These are phyloP conservation scores for Nakazawaea molendinolei DNA, from an alignment of 805 yeast species.

Conservation along the genomic window DNA sequence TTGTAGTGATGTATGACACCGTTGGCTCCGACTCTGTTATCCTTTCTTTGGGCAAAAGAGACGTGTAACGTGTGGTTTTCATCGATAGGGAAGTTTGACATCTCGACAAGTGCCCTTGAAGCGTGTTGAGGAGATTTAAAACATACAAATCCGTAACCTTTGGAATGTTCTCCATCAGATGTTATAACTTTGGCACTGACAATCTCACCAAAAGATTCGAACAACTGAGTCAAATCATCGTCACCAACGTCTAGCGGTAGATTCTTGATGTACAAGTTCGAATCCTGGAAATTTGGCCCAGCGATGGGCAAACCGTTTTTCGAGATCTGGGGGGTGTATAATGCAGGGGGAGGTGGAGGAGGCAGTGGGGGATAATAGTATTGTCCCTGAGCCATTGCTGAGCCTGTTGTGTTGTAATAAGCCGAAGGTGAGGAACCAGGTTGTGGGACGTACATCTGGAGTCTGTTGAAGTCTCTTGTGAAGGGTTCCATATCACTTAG, in stretches of 20 bases:
- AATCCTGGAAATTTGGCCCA: slow-evolving; percentile 51
- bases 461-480: slow-evolving; percentile 7
- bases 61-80: slow-evolving; percentile 53
- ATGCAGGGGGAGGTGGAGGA: slow-evolving; percentile 11
- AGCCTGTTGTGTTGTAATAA: background rate
- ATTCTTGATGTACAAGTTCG: slow-evolving; percentile 67
- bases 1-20: slow-evolving; percentile 28
- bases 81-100: slow-evolving; percentile 43
- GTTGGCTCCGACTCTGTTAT: slow-evolving; percentile 35
- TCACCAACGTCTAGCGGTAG: slow-evolving; percentile 52
- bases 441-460: slow-evolving; percentile 1
- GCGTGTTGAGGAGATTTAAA: slow-evolving; percentile 63
- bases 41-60: slow-evolving; percentile 72
- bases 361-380: background rate
- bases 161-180: slow-evolving; percentile 42
- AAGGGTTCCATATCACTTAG: slow-evolving; percentile 4
- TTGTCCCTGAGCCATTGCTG: no score
- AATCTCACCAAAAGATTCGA: slow-evolving; percentile 41
- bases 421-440: background rate
- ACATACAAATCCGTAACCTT: slow-evolving; percentile 81
- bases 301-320: slow-evolving; percentile 28
- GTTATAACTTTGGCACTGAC: slow-evolving; percentile 53
- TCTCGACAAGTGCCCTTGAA: slow-evolving; percentile 58
- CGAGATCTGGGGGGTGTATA: slow-evolving; percentile 7
- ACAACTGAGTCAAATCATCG: slow-evolving; percentile 38